Evolutionary conservation across 1,284 basidiomycete genomes (phyloP).

Genomic region (Thecaphora frezii): DNA sequence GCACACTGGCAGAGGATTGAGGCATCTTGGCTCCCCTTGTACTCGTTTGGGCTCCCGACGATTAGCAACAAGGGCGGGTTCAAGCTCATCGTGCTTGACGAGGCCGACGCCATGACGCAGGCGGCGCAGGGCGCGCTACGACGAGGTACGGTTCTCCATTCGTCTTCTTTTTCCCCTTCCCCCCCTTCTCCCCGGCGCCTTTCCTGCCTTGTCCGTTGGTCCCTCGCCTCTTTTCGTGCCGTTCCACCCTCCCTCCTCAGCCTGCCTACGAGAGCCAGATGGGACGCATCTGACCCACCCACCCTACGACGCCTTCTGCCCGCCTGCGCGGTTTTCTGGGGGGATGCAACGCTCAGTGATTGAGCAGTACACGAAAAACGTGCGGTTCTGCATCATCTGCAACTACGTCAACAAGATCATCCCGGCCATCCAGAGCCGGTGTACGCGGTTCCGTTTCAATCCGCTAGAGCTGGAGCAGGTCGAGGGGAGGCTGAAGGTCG

Average conservation of each 20-base stretch:
- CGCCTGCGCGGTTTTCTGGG: too few relatives aligned
- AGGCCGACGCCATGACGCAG: slow-evolving; percentile 99
- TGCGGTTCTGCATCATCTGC: slow-evolving; percentile 98
- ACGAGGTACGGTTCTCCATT: slow-evolving; percentile 63
- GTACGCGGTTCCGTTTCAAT: slow-evolving; percentile 93
- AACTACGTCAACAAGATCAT: slow-evolving; percentile 99
- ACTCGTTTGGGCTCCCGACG: too few relatives aligned
- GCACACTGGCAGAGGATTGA: neutral
- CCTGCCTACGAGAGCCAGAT: neutral
- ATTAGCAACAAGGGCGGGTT: slow-evolving; percentile 62
- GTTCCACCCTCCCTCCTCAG: too few relatives aligned
- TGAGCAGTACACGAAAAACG: slow-evolving; percentile 97
- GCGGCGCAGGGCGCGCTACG: slow-evolving; percentile 93
- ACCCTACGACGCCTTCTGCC: neutral
- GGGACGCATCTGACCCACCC: neutral
- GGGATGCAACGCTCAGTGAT: slow-evolving; percentile 70
- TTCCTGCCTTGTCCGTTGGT: too few relatives aligned
- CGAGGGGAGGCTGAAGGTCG: slow-evolving; percentile 75
- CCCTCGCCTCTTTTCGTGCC: too few relatives aligned
- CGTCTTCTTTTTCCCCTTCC: neutral
- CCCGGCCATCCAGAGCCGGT: slow-evolving; percentile 96
- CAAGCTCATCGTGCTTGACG: slow-evolving; percentile 97
- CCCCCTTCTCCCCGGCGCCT: neutral
- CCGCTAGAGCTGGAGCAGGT: slow-evolving; percentile 85
- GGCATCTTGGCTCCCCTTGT: too few relatives aligned